A percentile compares a stretch with the other conserved stretches of the same genome.
These are phyloP conservation scores for Dillenia turbinata DNA, from an alignment of 164 flowering plant species.

Conservation along the genomic window DNA sequence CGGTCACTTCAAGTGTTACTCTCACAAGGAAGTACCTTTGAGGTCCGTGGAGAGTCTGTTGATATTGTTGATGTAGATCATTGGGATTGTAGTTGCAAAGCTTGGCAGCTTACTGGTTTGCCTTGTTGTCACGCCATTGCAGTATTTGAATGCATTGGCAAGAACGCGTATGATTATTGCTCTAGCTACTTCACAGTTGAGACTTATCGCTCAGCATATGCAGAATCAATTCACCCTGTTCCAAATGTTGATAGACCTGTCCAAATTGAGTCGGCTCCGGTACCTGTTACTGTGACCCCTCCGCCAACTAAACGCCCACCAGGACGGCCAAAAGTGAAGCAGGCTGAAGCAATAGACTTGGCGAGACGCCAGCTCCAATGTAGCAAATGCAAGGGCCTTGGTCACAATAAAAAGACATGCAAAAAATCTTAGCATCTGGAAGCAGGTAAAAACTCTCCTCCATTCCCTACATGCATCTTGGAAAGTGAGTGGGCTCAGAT, in stretches of 20 bases:
- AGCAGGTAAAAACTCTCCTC: no score
- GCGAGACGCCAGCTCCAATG: slow-evolving; percentile 62
- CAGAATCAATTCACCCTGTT: slow-evolving; percentile 66
- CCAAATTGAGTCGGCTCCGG: slow-evolving; percentile 19
- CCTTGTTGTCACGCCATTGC: slow-evolving; percentile 82
- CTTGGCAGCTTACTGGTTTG: slow-evolving; percentile 64
- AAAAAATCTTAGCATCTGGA: neutral
- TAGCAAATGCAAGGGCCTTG: slow-evolving; percentile 65
- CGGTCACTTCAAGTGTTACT: slow-evolving; percentile 37
- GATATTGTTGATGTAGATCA: slow-evolving; percentile 55
- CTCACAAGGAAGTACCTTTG: slow-evolving; percentile 41
- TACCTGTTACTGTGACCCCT: slow-evolving; percentile 32
- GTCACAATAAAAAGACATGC: slow-evolving; percentile 67
- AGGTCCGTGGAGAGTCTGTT: slow-evolving; percentile 52
- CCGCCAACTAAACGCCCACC: slow-evolving; percentile 59
- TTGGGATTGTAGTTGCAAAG: slow-evolving; percentile 64
- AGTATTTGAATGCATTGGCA: slow-evolving; percentile 42
- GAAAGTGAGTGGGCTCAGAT: no score
- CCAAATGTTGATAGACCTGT: slow-evolving; percentile 41
- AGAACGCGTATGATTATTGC: slow-evolving; percentile 59
- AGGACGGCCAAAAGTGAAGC: slow-evolving; percentile 54
- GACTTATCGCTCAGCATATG: slow-evolving; percentile 48
- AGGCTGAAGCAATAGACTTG: slow-evolving; percentile 30
- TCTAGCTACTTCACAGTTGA: slow-evolving; percentile 53
- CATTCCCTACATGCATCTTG: no score